phyloP scores from a whole-genome alignment of 148 eudicot species.

The Mesembryanthemum crystallinum region DNA sequence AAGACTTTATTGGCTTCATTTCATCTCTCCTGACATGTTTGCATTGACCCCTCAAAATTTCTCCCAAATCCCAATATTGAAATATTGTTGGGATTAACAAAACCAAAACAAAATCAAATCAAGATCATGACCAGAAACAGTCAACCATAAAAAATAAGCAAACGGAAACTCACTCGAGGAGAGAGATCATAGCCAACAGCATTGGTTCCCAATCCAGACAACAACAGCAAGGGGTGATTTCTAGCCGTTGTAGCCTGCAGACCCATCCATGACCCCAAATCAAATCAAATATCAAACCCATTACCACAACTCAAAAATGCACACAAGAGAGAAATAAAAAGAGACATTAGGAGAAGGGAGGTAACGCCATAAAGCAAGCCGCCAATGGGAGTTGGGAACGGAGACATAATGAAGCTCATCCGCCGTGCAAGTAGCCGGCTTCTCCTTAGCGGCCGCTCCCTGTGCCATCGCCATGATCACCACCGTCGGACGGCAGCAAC shows the following conservation, averaged over 20 bases:
- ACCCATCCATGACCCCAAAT: slow-evolving; percentile 7
- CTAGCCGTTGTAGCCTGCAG: slow-evolving; percentile 56
- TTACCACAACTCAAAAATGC: background rate
- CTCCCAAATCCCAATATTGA: background rate
- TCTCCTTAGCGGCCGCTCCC: slow-evolving; percentile 31
- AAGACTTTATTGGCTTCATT: too few species aligned
- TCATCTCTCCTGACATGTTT: background rate
- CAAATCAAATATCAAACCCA: background rate
- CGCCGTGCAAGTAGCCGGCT: slow-evolving; percentile 74
- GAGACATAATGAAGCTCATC: slow-evolving; percentile 85
- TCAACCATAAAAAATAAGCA: background rate
- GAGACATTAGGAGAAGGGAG: slow-evolving; percentile 50
- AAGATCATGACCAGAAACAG: background rate
- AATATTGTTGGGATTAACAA: too few species aligned
- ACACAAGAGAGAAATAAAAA: background rate
- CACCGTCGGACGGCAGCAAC: background rate
- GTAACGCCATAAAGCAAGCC: slow-evolving; percentile 87
- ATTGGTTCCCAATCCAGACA: slow-evolving; percentile 95
- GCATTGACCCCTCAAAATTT: background rate
- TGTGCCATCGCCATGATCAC: background rate
- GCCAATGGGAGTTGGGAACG: slow-evolving; percentile 51
- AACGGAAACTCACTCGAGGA: slow-evolving; percentile 29
- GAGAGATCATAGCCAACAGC: slow-evolving; percentile 68
- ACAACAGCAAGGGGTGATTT: slow-evolving; percentile 84
- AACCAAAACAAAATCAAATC: background rate